Conservation (phyloP, 768 basidiomycete genomes). For the Leccinellum rugosiceps region DNA sequence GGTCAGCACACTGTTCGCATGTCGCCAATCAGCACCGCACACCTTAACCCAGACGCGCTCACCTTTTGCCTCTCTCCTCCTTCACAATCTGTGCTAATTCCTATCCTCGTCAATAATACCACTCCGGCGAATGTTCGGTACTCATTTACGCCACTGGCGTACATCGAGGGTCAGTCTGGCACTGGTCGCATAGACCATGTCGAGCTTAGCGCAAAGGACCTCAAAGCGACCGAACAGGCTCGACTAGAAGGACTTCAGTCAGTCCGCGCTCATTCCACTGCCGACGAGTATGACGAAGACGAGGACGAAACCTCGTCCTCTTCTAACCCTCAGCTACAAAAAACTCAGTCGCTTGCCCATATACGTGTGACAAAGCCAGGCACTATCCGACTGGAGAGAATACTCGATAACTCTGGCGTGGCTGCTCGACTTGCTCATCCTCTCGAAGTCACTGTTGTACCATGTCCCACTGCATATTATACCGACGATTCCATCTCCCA, state of each 20-base stretch:
- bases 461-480: constrained; percentile 80
- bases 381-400: constrained; percentile 67
- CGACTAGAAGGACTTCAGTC: constrained; percentile 51
- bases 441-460: constrained; percentile 66
- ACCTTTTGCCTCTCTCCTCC: constrained; percentile 70
- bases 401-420: constrained; percentile 64
- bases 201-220: constrained; percentile 59
- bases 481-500: constrained; percentile 34
- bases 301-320: constrained; percentile 32
- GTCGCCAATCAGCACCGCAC: constrained; percentile 92
- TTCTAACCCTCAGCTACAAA: constrained; percentile 53
- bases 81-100: constrained; percentile 60
- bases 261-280: constrained; percentile 41
- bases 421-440: constrained; percentile 70
- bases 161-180: constrained; percentile 37
- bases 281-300: constrained; percentile 72
- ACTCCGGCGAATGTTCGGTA: constrained; percentile 69
- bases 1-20: constrained; percentile 91
- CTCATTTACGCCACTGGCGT: constrained; percentile 64
- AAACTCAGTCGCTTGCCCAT: constrained; percentile 71
- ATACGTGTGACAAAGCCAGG: constrained; percentile 74
- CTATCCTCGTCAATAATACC: constrained; percentile 89
- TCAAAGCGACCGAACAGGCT: constrained; percentile 62
- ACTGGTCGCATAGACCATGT: constrained; percentile 48
- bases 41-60: constrained; percentile 72